Conservation (phyloP, 2,329 filamentous ascomycete species). For the Fusarium ambrosium region DNA sequence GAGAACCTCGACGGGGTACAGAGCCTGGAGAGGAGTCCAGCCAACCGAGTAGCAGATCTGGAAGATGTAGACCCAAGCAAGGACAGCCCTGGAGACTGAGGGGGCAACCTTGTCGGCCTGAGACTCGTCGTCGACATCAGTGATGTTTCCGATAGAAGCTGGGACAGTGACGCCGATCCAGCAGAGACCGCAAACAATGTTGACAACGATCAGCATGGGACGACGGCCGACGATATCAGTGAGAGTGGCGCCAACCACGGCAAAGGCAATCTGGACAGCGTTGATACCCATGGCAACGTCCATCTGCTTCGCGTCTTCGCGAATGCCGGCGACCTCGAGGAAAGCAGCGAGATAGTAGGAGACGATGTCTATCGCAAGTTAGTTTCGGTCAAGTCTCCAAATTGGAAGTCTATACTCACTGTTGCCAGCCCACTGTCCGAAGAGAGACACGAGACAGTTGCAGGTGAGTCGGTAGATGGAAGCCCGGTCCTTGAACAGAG, state of each 20-base stretch:
- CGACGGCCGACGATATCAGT: slow-evolving; percentile 66
- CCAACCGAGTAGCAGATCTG: slow-evolving; percentile 58
- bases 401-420: slow-evolving; percentile 15
- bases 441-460: slow-evolving; percentile 58
- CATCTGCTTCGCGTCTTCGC: slow-evolving; percentile 53
- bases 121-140: slow-evolving; percentile 43
- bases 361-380: slow-evolving; percentile 44
- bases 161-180: slow-evolving; percentile 64
- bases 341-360: slow-evolving; percentile 66
- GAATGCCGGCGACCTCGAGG: slow-evolving; percentile 65
- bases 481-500: slow-evolving; percentile 56
- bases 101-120: slow-evolving; percentile 46
- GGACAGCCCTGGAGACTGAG: slow-evolving; percentile 57
- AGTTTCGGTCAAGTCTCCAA: neutral
- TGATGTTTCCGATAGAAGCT: slow-evolving; percentile 53
- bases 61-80: slow-evolving; percentile 59
- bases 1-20: slow-evolving; percentile 68
- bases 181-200: slow-evolving; percentile 60
- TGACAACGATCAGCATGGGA: slow-evolving; percentile 62
- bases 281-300: slow-evolving; percentile 65
- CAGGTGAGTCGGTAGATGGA: slow-evolving; percentile 60
- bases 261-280: slow-evolving; percentile 62
- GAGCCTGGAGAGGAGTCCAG: slow-evolving; percentile 52
- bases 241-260: slow-evolving; percentile 61
- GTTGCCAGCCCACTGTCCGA: slow-evolving; percentile 63